These are phyloP conservation scores for Pythium scleroteichum DNA, from an alignment of 352 stramenopile genomes.

Conservation along the genomic window DNA sequence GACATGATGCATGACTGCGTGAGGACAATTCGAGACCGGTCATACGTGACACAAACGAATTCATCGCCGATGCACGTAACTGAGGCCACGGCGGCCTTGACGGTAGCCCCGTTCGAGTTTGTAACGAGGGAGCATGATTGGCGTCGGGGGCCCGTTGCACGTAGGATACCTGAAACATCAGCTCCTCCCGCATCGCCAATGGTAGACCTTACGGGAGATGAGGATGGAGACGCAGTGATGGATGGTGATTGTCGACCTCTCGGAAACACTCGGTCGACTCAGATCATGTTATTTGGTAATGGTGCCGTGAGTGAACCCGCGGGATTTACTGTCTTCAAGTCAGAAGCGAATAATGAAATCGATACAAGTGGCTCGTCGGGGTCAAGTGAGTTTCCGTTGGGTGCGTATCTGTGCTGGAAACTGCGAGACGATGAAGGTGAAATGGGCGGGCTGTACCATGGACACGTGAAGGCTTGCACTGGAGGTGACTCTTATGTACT, in stretches of 20 bases:
- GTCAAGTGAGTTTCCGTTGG: constrained; percentile 15
- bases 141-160: background rate
- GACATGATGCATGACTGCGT: constrained; percentile 40
- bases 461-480: constrained; percentile 16
- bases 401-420: constrained; percentile 17
- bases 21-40: constrained; percentile 15
- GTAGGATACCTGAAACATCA: constrained; percentile 10
- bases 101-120: constrained; percentile 20
- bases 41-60: background rate
- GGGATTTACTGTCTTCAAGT: constrained; percentile 11
- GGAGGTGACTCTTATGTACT: constrained; percentile 17
- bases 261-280: constrained; percentile 30
- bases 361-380: background rate
- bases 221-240: constrained; percentile 19
- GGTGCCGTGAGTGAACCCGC: constrained; percentile 23
- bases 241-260: constrained; percentile 17
- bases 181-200: constrained; percentile 10
- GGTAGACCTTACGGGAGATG: constrained; percentile 22
- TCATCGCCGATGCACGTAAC: constrained; percentile 1
- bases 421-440: constrained; percentile 18
- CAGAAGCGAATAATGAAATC: constrained; percentile 4
- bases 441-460: constrained; percentile 6
- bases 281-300: constrained; percentile 50
- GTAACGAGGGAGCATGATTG: constrained; percentile 13
- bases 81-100: background rate